Conservation (phyloP, 306 rosid genomes). For the Medicago ruthenica region DNA sequence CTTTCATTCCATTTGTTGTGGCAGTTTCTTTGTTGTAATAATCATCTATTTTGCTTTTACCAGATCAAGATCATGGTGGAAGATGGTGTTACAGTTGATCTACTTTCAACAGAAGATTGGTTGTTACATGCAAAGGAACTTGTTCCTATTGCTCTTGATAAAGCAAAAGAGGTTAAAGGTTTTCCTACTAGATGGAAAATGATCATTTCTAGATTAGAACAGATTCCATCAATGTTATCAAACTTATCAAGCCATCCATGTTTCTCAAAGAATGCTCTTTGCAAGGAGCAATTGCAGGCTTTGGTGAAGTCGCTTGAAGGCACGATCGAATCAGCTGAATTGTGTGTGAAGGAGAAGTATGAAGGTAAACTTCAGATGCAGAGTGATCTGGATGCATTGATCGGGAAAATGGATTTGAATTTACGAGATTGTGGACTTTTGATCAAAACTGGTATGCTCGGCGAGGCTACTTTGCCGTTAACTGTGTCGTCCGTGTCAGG, state of each 20-base stretch:
- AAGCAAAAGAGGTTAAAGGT: slow-evolving; percentile 73
- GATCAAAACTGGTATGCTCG: slow-evolving; percentile 93
- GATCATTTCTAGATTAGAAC: slow-evolving; percentile 80
- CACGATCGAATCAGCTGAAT: slow-evolving; percentile 60
- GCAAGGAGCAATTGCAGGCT: slow-evolving; percentile 88
- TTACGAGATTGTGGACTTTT: slow-evolving; percentile 81
- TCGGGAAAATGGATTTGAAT: slow-evolving; percentile 81
- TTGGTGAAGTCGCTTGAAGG: slow-evolving; percentile 65
- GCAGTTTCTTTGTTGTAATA: slow-evolving; percentile 32
- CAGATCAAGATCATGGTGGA: slow-evolving; percentile 72
- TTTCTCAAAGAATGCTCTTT: slow-evolving; percentile 84
- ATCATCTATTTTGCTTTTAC: slow-evolving; percentile 33
- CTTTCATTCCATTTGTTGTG: slow-evolving; percentile 43
- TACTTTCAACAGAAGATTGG: slow-evolving; percentile 74
- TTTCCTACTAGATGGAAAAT: slow-evolving; percentile 86
- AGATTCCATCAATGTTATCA: slow-evolving; percentile 73
- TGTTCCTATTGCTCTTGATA: slow-evolving; percentile 67
- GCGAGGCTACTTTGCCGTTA: slow-evolving; percentile 70
- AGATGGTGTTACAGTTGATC: slow-evolving; percentile 48
- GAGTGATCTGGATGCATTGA: slow-evolving; percentile 81
- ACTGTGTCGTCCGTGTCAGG: slow-evolving; percentile 37
- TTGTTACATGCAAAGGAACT: slow-evolving; percentile 64
- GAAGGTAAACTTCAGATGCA: slow-evolving; percentile 95
- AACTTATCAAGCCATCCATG: slow-evolving; percentile 94
- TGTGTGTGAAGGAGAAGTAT: slow-evolving; percentile 68